Base-by-base conservation (phyloP, 768 basidiomycete species). In the Heimioporus sp. region DNA sequence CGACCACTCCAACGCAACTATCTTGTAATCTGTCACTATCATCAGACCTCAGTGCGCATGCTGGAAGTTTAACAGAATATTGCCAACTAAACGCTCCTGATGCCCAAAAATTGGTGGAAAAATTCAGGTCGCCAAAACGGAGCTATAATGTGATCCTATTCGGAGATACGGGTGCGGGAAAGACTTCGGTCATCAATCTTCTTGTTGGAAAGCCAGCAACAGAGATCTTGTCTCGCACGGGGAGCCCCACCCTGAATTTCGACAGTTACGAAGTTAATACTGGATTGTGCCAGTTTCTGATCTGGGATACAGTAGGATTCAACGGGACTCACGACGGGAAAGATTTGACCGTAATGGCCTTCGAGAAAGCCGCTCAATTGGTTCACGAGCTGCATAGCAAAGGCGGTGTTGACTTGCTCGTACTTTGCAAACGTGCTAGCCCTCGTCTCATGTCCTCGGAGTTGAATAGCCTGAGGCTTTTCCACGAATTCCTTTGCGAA, bases 121-220 rank as follows among this genome's bases (percentile, higher is more conserved):
- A 38, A 15, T 59, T 65, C 37, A 54, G 17, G 31, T 46, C 13
- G 2, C 52, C 54, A 8, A 43, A 37, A 38, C 60, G 56, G 16
- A 54, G 53, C 41, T 54, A 58, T 43, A 68, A 69, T 13, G 45
- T 69, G 17, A 57, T 68, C 17, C 59, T 68, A 40, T 68, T 68
- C 21, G 66, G 66, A 20, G 66, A 68, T 49, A 57, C 57, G 3
- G 66, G 66, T 2, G 67, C 65, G 43, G 71, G 72, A 15, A 78
- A 78, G 49, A 78, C 76, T 48, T 75, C 73, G 13, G 63, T 76
- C 37, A 62, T 78, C 51, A 78, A 77, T 58, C 67, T 77, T 60
- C 54, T 77, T 19, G 62, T 63, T 20, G 68, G 65, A 32, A 16
- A 49, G 3, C 48, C 60, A 0, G 35, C 59, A 12, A 74, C 74